Base-by-base conservation (phyloP, 2,329 filamentous ascomycete genomes). In the Coniochaeta prunicola region DNA sequence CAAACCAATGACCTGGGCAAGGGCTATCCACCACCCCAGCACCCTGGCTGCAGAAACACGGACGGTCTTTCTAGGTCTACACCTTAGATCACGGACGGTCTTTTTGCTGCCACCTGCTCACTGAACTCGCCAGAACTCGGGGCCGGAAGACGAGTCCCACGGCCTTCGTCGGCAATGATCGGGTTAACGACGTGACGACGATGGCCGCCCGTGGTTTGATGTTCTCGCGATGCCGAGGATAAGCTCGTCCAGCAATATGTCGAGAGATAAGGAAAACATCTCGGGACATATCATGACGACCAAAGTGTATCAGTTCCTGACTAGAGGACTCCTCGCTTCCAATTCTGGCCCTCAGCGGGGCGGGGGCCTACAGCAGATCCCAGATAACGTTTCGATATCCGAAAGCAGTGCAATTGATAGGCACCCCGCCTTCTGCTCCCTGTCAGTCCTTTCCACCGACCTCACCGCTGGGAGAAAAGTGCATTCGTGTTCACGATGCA, bases 211-310 rank as follows among this genome's bases (percentile, higher is more conserved):
- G 50, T 59, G 57, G 56, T 31, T 31, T 59, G 57, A 45, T 31
- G 53, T 62, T 66, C 62, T 64, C 65, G 64, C 66, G 60, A 58
- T 64, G 62, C 66, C 66, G 64, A 67, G 65, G 66, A 62, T 68
- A 68, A 63, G 57, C 53, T 61, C 62, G 57, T 45, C 56, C 36
- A 30, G 42, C 2, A 4, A 30, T 30, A 10, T 50, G 13, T 28
- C 21, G 13, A 17, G 45, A 50, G 45, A 50, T 50, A 50, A 50
- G 45, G 21, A 50, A 53, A 57, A 60, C 54, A 57, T 59, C 40
- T 64, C 61, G 61, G 60, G 48, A 53, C 31, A 59, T 45, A 58
- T 19, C 30, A 48, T 21, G 57, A 59, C 57, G 57, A 59, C 15
- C 30, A 54, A 12, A 26, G 17, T 6, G 48, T 21, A n/a, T 10